A percentile compares a stretch with the other conserved stretches of the same genome.
Conservation (phyloP, 164 flowering plant genomes). For the Brasenia schreberi region DNA sequence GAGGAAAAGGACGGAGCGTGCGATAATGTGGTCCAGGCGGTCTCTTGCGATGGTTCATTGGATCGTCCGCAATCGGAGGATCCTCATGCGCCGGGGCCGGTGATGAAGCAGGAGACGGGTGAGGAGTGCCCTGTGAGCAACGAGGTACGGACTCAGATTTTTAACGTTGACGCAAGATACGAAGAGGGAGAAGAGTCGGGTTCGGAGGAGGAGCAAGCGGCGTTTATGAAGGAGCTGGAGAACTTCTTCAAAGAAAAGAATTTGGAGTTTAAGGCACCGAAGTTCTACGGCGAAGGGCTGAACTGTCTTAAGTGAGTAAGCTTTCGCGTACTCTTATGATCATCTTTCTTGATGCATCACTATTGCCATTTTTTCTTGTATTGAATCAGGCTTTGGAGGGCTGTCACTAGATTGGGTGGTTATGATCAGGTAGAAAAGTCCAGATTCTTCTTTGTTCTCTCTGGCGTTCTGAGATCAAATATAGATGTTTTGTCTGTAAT, state of each 20-base stretch:
- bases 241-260: constrained; percentile 51
- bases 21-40: constrained; percentile 7
- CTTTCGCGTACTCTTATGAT: not conserved
- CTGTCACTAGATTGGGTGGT: constrained; percentile 83
- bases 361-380: not conserved
- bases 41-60: too few species aligned
- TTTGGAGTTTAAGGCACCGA: constrained; percentile 88
- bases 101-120: constrained; percentile 3
- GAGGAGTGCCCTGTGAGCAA: constrained; percentile 3
- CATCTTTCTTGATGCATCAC: not conserved
- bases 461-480: not conserved
- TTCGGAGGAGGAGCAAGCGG: constrained; percentile 65
- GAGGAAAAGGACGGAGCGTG: not conserved
- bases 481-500: not conserved
- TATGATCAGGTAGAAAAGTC: constrained; percentile 56
- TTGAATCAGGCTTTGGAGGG: constrained; percentile 67
- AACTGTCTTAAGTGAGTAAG: constrained; percentile 76
- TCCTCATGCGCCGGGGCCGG: constrained; percentile 1
- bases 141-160: constrained; percentile 10
- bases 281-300: constrained; percentile 75
- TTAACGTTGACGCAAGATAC: constrained; percentile 17
- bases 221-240: constrained; percentile 67
- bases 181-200: constrained; percentile 57
- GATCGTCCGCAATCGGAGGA: not conserved
- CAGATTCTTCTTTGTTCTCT: not conserved